Evolutionary conservation across 2,329 filamentous ascomycete genomes (phyloP).

Genomic region (Pseudocercospora vitis): DNA sequence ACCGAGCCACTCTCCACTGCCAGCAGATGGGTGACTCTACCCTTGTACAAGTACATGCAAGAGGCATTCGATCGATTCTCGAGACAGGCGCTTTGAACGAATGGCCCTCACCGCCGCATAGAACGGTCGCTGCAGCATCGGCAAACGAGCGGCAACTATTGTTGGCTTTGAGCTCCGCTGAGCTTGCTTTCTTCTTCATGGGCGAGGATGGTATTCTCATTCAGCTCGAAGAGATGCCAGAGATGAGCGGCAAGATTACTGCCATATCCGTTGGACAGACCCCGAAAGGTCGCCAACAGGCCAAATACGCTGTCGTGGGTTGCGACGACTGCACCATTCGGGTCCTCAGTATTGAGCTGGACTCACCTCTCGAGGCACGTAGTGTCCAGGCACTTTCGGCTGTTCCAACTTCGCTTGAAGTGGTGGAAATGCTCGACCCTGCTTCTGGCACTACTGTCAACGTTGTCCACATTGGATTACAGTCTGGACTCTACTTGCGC

Average conservation of each 20-base stretch:
- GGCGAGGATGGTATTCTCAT: slow-evolving; percentile 89
- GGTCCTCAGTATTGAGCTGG: slow-evolving; percentile 56
- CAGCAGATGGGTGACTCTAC: slow-evolving; percentile 93
- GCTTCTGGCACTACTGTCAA: slow-evolving; percentile 83
- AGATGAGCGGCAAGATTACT: slow-evolving; percentile 93
- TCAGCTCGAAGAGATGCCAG: slow-evolving; percentile 72
- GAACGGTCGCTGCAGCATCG: slow-evolving; percentile 90
- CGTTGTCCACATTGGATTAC: slow-evolving; percentile 92
- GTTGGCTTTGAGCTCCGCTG: slow-evolving; percentile 89
- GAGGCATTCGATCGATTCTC: slow-evolving; percentile 87
- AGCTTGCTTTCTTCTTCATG: slow-evolving; percentile 98
- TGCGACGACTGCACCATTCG: slow-evolving; percentile 96
- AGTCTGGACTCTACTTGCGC: slow-evolving; percentile 92
- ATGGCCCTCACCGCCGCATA: slow-evolving; percentile 89
- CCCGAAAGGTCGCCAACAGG: slow-evolving; percentile 82
- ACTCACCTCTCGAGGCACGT: slow-evolving; percentile 87
- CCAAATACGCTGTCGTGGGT: slow-evolving; percentile 90
- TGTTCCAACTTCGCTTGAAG: slow-evolving; percentile 80
- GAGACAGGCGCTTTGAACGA: slow-evolving; percentile 77
- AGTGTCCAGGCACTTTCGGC: slow-evolving; percentile 92
- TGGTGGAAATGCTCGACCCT: slow-evolving; percentile 95
- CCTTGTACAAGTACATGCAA: slow-evolving; percentile 92
- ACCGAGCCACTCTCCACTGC: slow-evolving; percentile 84
- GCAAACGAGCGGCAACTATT: slow-evolving; percentile 93
- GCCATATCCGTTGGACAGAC: slow-evolving; percentile 92